Conservation (phyloP, 495 filamentous ascomycete species). For the Recurvomyces mirabilis region DNA sequence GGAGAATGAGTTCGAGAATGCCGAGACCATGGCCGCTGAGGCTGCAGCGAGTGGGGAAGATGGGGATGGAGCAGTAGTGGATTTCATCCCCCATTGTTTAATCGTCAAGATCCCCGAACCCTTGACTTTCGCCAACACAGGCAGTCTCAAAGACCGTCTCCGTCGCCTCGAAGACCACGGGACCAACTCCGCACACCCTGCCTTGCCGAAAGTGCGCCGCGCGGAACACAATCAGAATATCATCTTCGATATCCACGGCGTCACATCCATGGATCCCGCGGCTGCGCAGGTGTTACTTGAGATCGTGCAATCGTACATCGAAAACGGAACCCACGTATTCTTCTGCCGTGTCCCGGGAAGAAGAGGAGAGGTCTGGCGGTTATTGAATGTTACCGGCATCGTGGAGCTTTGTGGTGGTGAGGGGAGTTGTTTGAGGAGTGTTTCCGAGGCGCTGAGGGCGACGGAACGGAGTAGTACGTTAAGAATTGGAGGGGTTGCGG, state of each 20-base stretch:
- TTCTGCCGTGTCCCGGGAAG: constrained; percentile 67
- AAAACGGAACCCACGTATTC: constrained; percentile 68
- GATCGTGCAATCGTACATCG: constrained; percentile 68
- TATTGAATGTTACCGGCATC: constrained; percentile 73
- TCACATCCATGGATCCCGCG: constrained; percentile 82
- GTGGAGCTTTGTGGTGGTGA: constrained; percentile 65
- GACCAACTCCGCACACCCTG: constrained; percentile 70
- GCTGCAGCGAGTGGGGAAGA: too few species aligned
- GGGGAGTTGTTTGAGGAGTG: constrained; percentile 65
- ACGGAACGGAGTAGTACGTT: constrained; percentile 54
- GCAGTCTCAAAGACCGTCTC: constrained; percentile 75
- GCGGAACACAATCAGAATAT: constrained; percentile 72
- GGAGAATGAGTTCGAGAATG: constrained; percentile 67
- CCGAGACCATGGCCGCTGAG: constrained; percentile 48
- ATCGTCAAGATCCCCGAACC: constrained; percentile 98
- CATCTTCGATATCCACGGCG: constrained; percentile 94
- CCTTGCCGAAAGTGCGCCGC: constrained; percentile 61
- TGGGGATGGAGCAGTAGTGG: constrained; percentile 43
- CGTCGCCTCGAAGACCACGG: constrained; percentile 80
- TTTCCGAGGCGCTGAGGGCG: constrained; percentile 71
- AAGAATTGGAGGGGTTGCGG: constrained; percentile 12
- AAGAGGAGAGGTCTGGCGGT: constrained; percentile 47
- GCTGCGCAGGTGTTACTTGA: constrained; percentile 84
- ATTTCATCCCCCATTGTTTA: constrained; percentile 81
- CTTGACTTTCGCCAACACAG: constrained; percentile 93